Percentiles rank a stretch among this genome's conserved stretches.
phyloP scores from a whole-genome alignment of 1,139 yeast genomes.

The Saccharomyces hybrid region DNA sequence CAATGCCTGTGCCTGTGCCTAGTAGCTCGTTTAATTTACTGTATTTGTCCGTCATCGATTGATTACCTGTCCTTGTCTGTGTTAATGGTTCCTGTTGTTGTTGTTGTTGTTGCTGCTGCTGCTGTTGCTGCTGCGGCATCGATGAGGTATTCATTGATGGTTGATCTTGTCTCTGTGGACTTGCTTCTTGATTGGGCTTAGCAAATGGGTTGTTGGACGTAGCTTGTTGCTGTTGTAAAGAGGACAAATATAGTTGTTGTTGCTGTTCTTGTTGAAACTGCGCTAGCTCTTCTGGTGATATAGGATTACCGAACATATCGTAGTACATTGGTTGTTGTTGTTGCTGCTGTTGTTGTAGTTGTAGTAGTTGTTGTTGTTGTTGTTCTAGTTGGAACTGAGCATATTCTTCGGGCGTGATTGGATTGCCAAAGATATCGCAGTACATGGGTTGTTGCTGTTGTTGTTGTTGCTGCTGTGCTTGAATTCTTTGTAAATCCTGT shows the following conservation, averaged over 20 bases:
- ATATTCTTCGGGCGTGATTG: conserved; percentile 43
- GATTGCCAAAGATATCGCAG: conserved; percentile 76
- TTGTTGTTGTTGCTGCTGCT: conserved; percentile 19
- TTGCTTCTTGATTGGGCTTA: conserved; percentile 7
- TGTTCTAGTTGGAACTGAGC: conserved; percentile 34
- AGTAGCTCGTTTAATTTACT: conserved; percentile 71
- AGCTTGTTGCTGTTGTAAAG: conserved; percentile 25
- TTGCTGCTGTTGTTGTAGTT: conserved; percentile 11
- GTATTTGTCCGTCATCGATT: conserved; percentile 45
- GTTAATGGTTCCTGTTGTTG: conserved; percentile 31
- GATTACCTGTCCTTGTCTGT: conserved; percentile 42
- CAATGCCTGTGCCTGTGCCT: conserved; percentile 86
- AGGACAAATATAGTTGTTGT: conserved; percentile 28
- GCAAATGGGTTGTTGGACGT: conserved; percentile 6
- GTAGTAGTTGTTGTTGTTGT: conserved; percentile 29
- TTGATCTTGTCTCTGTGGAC: conserved; percentile 31
- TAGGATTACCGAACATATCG: not conserved
- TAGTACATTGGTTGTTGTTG: conserved; percentile 1
- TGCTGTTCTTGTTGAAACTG: conserved; percentile 13
- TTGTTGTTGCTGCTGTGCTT: conserved; percentile 36
- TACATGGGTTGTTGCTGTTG: conserved; percentile 34
- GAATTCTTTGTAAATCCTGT: conserved; percentile 20
- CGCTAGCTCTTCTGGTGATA: conserved; percentile 13
- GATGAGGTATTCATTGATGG: conserved; percentile 13
- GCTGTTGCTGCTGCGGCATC: conserved; percentile 15